These are phyloP conservation scores for Aeschynomene evenia DNA, from an alignment of 306 rosid species.

Conservation along the genomic window DNA sequence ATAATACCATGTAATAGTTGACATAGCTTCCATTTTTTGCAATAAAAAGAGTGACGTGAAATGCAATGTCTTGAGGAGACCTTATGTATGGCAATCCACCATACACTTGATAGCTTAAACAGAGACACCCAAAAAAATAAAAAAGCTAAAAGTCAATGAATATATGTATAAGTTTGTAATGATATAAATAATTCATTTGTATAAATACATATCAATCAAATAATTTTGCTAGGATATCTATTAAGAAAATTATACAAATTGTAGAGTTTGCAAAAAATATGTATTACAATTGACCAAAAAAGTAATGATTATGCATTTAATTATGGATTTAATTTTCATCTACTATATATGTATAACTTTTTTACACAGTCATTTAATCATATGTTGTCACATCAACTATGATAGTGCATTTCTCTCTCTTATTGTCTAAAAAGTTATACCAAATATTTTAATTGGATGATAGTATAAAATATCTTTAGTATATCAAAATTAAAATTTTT, in stretches of 20 bases:
- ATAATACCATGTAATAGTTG: slow-evolving; percentile 79
- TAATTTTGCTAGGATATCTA: too few relatives aligned
- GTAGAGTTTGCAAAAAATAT: background rate
- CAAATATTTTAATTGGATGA: too few relatives aligned
- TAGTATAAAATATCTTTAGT: too few relatives aligned
- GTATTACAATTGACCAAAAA: background rate
- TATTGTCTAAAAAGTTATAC: too few relatives aligned
- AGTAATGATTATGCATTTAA: background rate
- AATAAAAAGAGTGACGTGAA: slow-evolving; percentile 73
- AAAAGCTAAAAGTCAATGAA: background rate
- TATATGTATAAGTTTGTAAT: background rate
- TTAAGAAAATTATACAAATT: background rate
- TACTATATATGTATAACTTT: too few relatives aligned
- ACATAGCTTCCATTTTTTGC: slow-evolving; percentile 87
- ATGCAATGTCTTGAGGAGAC: slow-evolving; percentile 80
- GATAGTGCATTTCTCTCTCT: too few relatives aligned
- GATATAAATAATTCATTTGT: background rate
- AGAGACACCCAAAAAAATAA: background rate
- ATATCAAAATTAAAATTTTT: too few relatives aligned
- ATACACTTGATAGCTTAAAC: slow-evolving; percentile 61
- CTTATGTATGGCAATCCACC: slow-evolving; percentile 70
- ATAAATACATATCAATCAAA: background rate
- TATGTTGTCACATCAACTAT: too few relatives aligned
- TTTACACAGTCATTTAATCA: too few relatives aligned
- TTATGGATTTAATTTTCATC: too few relatives aligned